Conservation (phyloP, 148 eudicot species). For the Chenopodium formosanum region DNA sequence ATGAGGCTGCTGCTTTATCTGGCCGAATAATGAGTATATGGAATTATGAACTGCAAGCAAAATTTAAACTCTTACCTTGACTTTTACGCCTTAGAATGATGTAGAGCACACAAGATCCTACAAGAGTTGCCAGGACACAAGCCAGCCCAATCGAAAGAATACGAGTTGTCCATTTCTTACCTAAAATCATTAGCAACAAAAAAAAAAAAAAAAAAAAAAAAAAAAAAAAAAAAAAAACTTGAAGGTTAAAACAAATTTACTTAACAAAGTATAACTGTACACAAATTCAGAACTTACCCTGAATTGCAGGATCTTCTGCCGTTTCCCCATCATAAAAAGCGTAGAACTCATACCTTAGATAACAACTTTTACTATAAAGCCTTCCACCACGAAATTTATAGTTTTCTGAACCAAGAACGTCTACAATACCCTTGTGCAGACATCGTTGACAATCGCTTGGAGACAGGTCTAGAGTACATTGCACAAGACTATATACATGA, state of each 20-base stretch:
- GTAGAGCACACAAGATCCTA: conserved; percentile 15
- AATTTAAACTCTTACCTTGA: background rate
- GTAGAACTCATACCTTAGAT: conserved; percentile 34
- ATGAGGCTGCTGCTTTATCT: background rate
- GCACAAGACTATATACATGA: conserved; percentile 31
- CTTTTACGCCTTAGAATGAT: background rate
- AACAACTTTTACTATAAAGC: conserved; percentile 35
- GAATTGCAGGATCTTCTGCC: conserved; percentile 10
- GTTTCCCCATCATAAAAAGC: conserved; percentile 19
- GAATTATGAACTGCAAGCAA: background rate
- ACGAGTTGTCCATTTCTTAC: background rate
- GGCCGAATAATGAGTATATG: no score
- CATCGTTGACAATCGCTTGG: conserved; percentile 36
- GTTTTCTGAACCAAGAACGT: conserved; percentile 17
- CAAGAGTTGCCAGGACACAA: conserved; percentile 2
- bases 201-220: no score
- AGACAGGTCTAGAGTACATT: conserved; percentile 55
- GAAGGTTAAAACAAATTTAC: background rate
- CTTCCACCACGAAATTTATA: conserved; percentile 28
- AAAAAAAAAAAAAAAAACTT: no score
- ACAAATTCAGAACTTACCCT: conserved; percentile 3
- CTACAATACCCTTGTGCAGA: conserved; percentile 22
- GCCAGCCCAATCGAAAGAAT: conserved; percentile 16
- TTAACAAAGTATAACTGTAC: background rate
- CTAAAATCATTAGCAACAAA: background rate